These are phyloP conservation scores for Austropuccinia psidii DNA, from an alignment of 1,284 basidiomycete species.

Conservation along the genomic window DNA sequence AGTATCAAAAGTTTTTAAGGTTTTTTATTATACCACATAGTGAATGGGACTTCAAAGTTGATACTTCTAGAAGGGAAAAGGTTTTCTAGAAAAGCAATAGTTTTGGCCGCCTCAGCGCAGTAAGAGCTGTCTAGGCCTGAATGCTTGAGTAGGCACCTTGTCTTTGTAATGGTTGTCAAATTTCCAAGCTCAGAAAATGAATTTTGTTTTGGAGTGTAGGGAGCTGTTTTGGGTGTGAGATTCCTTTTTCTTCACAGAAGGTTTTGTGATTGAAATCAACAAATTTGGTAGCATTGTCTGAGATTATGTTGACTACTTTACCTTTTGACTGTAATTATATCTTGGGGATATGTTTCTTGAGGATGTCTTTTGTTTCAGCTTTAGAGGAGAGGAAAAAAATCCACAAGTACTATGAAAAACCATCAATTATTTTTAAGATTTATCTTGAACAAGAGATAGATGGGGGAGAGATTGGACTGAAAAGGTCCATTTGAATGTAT, in stretches of 20 bases:
- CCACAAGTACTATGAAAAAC: background rate
- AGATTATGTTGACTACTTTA: constrained; percentile 46
- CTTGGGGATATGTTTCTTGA: background rate
- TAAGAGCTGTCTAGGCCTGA: constrained; percentile 43
- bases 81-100: constrained; percentile 48
- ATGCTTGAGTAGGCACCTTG: constrained; percentile 43
- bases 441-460: background rate
- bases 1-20: background rate
- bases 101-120: constrained; percentile 47
- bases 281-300: constrained; percentile 48
- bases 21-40: background rate
- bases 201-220: constrained; percentile 49
- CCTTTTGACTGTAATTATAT: constrained; percentile 41
- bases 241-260: constrained; percentile 45
- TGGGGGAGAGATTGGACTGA: background rate
- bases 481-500: background rate
- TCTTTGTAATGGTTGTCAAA: constrained; percentile 44
- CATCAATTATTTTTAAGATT: background rate
- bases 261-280: constrained; percentile 40
- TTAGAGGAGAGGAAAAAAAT: background rate
- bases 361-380: background rate
- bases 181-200: constrained; percentile 44
- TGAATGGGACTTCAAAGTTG: background rate
- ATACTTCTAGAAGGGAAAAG: constrained; percentile 38
- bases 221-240: constrained; percentile 45